Evolutionary conservation across 805 yeast species (phyloP).

Genomic region (Teunomyces barrocoloradensis): DNA sequence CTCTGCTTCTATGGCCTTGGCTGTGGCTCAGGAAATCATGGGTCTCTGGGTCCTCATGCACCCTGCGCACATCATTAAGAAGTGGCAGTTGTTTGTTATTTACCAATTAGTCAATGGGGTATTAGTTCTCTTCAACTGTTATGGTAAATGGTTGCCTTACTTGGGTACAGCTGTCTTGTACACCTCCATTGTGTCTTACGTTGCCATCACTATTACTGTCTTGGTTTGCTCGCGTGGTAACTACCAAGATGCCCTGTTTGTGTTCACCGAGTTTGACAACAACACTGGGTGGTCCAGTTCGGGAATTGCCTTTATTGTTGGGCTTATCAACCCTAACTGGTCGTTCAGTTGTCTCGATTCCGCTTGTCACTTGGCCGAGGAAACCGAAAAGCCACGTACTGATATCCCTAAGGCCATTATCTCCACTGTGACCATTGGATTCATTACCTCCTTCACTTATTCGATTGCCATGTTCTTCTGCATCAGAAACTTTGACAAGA

Average conservation of each 20-base stretch:
- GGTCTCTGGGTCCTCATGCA: constrained; percentile 36
- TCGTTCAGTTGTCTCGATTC: constrained; percentile 40
- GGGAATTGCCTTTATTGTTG: constrained; percentile 37
- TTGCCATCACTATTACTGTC: constrained; percentile 37
- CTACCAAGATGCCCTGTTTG: constrained; percentile 28
- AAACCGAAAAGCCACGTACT: constrained; percentile 34
- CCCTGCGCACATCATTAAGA: constrained; percentile 30
- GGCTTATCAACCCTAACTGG: constrained; percentile 40
- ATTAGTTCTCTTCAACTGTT: constrained; percentile 34
- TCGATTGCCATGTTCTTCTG: constrained; percentile 42
- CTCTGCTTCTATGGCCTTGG: constrained; percentile 37
- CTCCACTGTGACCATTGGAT: constrained; percentile 41
- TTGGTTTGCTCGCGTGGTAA: constrained; percentile 36
- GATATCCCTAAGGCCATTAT: constrained; percentile 40
- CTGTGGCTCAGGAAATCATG: constrained; percentile 34
- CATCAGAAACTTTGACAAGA: constrained; percentile 28
- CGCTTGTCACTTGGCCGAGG: constrained; percentile 44
- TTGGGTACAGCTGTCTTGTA: constrained; percentile 36
- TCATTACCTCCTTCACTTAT: constrained; percentile 38
- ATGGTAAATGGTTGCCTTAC: constrained; percentile 33
- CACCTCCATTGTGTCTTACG: constrained; percentile 32
- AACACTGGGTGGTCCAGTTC: constrained; percentile 29
- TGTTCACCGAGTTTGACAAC: constrained; percentile 22
- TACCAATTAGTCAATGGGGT: constrained; percentile 35
- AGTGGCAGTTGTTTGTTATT: constrained; percentile 37